Conservation (phyloP, 2,329 filamentous ascomycete species). For the Colletotrichum australisinense region DNA sequence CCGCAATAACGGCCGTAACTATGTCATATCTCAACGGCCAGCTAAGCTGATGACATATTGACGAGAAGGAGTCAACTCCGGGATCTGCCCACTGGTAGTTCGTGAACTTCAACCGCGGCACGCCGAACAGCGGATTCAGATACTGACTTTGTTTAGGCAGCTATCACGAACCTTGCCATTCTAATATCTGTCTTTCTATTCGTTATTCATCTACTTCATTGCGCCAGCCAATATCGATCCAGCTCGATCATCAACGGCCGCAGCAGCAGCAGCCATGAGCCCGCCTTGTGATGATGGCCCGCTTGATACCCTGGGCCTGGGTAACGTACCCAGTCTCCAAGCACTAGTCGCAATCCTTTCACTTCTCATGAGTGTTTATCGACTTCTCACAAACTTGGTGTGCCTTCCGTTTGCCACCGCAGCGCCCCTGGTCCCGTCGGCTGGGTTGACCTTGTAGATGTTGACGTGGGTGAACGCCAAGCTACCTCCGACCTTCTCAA, state of each 20-base stretch:
- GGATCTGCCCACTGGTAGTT: too few relatives aligned
- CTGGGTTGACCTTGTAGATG: constrained; percentile 32
- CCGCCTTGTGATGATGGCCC: not conserved
- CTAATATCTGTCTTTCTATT: not conserved
- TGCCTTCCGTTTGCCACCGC: constrained; percentile 34
- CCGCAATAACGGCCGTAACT: too few relatives aligned
- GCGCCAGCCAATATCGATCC: not conserved
- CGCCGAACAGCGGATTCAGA: not conserved
- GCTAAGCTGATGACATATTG: too few relatives aligned
- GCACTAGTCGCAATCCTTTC: not conserved
- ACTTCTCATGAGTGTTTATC: not conserved
- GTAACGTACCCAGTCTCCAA: not conserved
- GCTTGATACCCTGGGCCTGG: not conserved
- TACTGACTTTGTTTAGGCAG: not conserved
- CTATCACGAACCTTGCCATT: not conserved
- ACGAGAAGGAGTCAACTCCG: too few relatives aligned
- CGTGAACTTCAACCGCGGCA: too few relatives aligned
- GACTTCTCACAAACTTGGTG: constrained; percentile 36
- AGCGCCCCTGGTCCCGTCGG: constrained; percentile 28
- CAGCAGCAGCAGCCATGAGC: not conserved
- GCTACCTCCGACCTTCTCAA: constrained; percentile 74
- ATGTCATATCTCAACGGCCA: too few relatives aligned
- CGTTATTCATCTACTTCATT: not conserved
- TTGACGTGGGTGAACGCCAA: constrained; percentile 65
- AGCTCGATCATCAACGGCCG: not conserved